Percentiles rank a stretch among this genome's conserved stretches.
These are phyloP conservation scores for Globisporangium polare DNA, from an alignment of 352 stramenopile genomes.

Conservation along the genomic window DNA sequence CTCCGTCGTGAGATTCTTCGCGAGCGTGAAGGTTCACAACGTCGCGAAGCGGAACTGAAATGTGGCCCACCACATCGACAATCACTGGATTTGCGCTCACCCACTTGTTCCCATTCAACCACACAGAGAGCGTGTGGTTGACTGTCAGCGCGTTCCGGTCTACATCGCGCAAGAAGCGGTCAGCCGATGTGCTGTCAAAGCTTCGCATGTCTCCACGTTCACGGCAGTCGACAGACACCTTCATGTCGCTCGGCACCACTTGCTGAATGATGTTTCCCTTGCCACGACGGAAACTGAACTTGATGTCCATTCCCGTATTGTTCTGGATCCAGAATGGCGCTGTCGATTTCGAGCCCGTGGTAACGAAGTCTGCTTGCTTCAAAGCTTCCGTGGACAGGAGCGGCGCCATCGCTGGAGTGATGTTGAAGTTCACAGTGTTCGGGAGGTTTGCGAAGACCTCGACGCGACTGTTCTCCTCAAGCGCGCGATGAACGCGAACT, in stretches of 20 bases:
- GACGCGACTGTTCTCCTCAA: constrained; percentile 69
- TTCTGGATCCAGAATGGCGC: constrained; percentile 90
- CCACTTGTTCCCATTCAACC: constrained; percentile 85
- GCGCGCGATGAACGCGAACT: constrained; percentile 59
- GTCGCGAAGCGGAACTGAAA: constrained; percentile 76
- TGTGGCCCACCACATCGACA: constrained; percentile 85
- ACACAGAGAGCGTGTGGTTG: constrained; percentile 86
- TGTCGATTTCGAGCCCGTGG: constrained; percentile 80
- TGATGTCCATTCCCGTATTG: constrained; percentile 74
- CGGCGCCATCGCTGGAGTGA: constrained; percentile 84
- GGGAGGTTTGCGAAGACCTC: constrained; percentile 82
- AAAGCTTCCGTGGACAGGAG: constrained; percentile 77
- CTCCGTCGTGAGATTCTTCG: constrained; percentile 20
- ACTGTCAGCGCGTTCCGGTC: constrained; percentile 76
- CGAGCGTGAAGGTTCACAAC: constrained; percentile 22
- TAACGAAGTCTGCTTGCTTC: constrained; percentile 84
- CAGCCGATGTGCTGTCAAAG: constrained; percentile 78
- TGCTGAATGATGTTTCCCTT: constrained; percentile 80
- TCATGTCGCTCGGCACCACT: constrained; percentile 53
- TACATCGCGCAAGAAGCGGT: constrained; percentile 68
- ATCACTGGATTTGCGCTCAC: constrained; percentile 83
- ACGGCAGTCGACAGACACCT: constrained; percentile 80
- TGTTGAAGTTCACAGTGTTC: constrained; percentile 85
- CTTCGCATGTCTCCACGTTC: constrained; percentile 85
- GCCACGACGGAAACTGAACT: constrained; percentile 85